A percentile compares a stretch with the other conserved stretches of the same genome.
Evolutionary conservation across 2,329 filamentous ascomycete species (phyloP).

Genomic region (Decorospora gaudefroyi): DNA sequence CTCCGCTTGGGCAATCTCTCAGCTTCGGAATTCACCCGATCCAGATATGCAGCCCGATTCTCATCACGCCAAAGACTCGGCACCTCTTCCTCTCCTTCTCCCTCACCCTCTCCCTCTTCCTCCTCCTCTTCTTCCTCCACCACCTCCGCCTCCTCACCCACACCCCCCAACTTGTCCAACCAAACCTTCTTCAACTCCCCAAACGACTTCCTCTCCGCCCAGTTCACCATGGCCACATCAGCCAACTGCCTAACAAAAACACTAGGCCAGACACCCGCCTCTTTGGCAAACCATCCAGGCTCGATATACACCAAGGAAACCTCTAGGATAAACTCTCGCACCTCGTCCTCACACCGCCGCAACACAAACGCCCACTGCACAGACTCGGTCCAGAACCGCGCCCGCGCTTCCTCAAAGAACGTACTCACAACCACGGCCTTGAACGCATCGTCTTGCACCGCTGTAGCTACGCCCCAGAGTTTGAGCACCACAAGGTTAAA

Average conservation of each 20-base stretch:
- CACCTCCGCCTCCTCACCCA: background rate
- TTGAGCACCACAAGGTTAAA: background rate
- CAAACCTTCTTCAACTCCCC: background rate
- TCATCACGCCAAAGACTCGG: too few species aligned
- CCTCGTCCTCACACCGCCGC: background rate
- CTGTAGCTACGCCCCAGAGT: background rate
- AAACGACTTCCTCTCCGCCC: background rate
- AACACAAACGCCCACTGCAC: conserved; percentile 5
- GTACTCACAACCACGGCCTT: background rate
- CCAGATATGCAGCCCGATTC: too few species aligned
- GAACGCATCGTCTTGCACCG: background rate
- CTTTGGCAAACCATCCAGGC: background rate
- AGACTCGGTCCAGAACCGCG: background rate
- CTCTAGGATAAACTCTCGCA: conserved; percentile 1
- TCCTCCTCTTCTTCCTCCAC: background rate
- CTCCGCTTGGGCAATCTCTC: too few species aligned
- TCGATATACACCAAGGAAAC: background rate
- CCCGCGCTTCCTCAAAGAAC: background rate
- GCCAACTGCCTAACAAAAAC: background rate
- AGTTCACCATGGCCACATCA: background rate
- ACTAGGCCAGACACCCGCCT: background rate
- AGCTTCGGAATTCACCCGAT: too few species aligned
- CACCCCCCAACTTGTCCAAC: background rate
- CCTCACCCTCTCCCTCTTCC: too few species aligned
- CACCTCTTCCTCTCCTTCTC: too few species aligned